Percentiles rank a stretch among this genome's conserved stretches.
phyloP scores from a whole-genome alignment of 148 eudicot genomes.

The Arbutus unedo region DNA sequence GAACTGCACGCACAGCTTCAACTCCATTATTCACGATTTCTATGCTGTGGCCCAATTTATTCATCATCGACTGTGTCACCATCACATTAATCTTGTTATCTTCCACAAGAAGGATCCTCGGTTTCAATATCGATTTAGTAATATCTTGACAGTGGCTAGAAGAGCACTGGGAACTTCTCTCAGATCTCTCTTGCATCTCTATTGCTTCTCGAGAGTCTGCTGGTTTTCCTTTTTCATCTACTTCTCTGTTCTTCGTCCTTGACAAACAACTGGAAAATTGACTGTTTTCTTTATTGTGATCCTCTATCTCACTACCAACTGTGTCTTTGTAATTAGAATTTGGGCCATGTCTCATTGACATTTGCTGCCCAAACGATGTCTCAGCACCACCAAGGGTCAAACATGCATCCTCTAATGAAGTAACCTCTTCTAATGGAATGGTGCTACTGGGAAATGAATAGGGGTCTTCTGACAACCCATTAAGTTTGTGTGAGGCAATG shows the following conservation, averaged over 20 bases:
- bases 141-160: constrained; percentile 42
- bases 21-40: constrained; percentile 82
- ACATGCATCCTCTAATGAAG: constrained; percentile 34
- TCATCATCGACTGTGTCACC: constrained; percentile 90
- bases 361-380: constrained; percentile 29
- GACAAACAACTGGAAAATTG: constrained; percentile 17
- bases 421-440: constrained; percentile 32
- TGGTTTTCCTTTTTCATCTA: constrained; percentile 19
- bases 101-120: constrained; percentile 86
- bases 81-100: constrained; percentile 84
- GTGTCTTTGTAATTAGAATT: constrained; percentile 14
- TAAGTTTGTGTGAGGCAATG: constrained; percentile 28
- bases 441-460: constrained; percentile 23
- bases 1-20: constrained; percentile 89
- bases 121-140: constrained; percentile 29
- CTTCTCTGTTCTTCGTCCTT: constrained; percentile 11
- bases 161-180: constrained; percentile 43
- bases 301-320: constrained; percentile 19
- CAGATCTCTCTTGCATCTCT: constrained; percentile 27
- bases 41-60: constrained; percentile 63
- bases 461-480: constrained; percentile 28
- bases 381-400: constrained; percentile 31
- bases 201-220: constrained; percentile 27
- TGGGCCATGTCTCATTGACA: constrained; percentile 25
- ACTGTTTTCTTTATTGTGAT: constrained; percentile 20